Base-by-base conservation (phyloP, 805 yeast genomes). In the Ogataea polymorpha region DNA sequence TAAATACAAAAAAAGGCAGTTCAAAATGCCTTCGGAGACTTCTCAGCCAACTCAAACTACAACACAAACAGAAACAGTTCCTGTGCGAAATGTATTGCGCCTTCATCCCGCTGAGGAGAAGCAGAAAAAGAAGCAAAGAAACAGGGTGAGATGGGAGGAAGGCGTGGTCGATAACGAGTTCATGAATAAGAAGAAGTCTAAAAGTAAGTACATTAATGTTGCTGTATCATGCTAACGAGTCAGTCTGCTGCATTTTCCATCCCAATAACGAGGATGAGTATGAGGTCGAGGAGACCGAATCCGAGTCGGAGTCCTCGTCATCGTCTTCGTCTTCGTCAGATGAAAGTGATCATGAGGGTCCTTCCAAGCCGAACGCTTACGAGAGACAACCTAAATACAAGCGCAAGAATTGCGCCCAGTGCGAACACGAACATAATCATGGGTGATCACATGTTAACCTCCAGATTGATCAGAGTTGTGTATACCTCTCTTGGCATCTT, bases 131-230 rank as follows among this genome's bases (percentile, higher is more conserved):
- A 40, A 42, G 20, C 37, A 33, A 6, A 65, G 72, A 38, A 71
- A 79, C 10, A 71, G 75, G 29, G 96, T 91, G 0, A 71, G 79
- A 38, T 91, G 97, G 96, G 71, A 81, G 6, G 86, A 83, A 26
- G 95, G 82, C 33, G 90, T 87, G 3, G 72, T 93, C 4, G 98
- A 91, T 61, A 91, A 91, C 60, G 99, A 91, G 64, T 65, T 85
- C 57, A 70, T 93, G 85, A 76, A 83, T 56, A 86, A 79, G 67
- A 93, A 93, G 68, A 89, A 88, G 59, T 78, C 96, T 10, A 91
- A 91, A 62, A 83, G 72, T 68, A 47, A 37, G 70, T 58, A 38
- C 32, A 23, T 13, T 32, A 15, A 34, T 33, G 23, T 18, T 31
- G 21, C 17, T 29, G 18, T 21, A 16, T 33, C 23, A 26, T 42